Conservation (phyloP, 306 rosid genomes). For the Casuarina glauca region DNA sequence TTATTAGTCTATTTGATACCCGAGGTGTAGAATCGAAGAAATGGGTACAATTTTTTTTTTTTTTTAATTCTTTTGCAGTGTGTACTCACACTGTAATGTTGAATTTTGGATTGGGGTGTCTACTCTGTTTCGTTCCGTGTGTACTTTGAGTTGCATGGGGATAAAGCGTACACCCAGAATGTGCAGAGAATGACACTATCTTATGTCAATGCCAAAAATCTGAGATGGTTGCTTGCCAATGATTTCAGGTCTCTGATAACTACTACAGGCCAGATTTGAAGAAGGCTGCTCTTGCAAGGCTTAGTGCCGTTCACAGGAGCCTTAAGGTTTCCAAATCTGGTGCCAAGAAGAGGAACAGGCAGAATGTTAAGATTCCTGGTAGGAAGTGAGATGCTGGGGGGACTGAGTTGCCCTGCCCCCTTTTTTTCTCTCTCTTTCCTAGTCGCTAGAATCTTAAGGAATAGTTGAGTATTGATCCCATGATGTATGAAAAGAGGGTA, state of each 20-base stretch:
- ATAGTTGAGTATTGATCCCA: background rate
- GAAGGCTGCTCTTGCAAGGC: conserved; percentile 83
- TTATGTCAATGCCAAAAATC: background rate
- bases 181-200: background rate
- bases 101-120: background rate
- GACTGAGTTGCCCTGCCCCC: background rate
- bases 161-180: background rate
- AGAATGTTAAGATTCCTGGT: conserved; percentile 46
- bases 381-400: conserved; percentile 26
- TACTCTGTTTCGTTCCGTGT: background rate
- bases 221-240: background rate
- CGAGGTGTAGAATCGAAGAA: background rate
- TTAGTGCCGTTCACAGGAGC: conserved; percentile 83
- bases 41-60: background rate
- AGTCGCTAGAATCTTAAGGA: background rate
- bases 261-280: conserved; percentile 83
- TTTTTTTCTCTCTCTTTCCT: background rate
- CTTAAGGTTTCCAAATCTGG: conserved; percentile 93
- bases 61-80: background rate
- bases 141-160: background rate
- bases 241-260: conserved; percentile 59
- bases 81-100: background rate
- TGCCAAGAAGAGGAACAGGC: conserved; percentile 86
- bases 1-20: background rate
- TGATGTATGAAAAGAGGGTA: background rate